These are phyloP conservation scores for Fusarium zealandicum DNA, from an alignment of 2,329 filamentous ascomycete species.

Conservation along the genomic window DNA sequence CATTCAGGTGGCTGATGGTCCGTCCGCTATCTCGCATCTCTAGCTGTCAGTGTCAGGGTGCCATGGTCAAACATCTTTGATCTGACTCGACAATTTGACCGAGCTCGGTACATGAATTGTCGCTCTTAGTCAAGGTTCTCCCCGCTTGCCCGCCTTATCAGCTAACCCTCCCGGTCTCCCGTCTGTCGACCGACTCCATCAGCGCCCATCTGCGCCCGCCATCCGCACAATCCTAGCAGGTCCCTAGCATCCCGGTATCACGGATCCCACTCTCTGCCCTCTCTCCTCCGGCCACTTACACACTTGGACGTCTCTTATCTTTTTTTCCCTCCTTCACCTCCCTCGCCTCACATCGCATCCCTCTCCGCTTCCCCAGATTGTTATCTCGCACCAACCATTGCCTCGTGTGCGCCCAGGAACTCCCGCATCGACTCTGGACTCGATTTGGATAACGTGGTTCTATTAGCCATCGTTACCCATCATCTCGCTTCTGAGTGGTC, in stretches of 20 bases:
- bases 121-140: conserved; percentile 36
- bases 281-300: conserved; percentile 40
- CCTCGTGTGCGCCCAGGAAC: conserved; percentile 24
- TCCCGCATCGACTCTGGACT: conserved; percentile 20
- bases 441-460: conserved; percentile 42
- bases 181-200: conserved; percentile 38
- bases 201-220: conserved; percentile 43
- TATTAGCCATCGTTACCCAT: conserved; percentile 41
- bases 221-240: conserved; percentile 35
- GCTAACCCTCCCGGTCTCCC: conserved; percentile 37
- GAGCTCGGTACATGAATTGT: conserved; percentile 27
- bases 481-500: conserved; percentile 38
- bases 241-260: conserved; percentile 41
- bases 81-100: conserved; percentile 17
- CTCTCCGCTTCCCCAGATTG: conserved; percentile 43
- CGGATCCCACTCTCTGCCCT: conserved; percentile 40
- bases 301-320: conserved; percentile 39
- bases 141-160: conserved; percentile 42
- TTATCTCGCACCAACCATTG: conserved; percentile 43
- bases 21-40: neutral
- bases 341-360: conserved; percentile 23
- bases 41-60: too few relatives aligned
- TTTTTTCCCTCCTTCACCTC: conserved; percentile 28
- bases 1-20: neutral
- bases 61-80: neutral